Conservation (phyloP, 495 filamentous ascomycete genomes). For the Symbiotaphrina buchneri region DNA sequence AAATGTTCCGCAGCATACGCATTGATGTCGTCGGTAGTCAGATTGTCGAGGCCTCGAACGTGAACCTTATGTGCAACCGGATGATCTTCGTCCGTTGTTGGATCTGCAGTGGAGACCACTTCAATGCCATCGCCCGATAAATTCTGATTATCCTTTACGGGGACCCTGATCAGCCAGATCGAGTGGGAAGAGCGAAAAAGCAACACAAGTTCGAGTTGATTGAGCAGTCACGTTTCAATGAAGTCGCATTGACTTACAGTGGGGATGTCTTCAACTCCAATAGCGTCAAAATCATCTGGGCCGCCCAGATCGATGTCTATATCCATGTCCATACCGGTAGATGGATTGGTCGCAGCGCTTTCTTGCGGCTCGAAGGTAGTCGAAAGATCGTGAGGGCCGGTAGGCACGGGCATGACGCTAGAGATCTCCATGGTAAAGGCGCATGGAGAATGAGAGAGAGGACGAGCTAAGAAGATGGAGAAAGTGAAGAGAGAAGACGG, state of each 20-base stretch:
- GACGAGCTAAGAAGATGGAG: too few relatives aligned
- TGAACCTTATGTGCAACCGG: constrained; percentile 42
- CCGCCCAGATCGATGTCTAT: constrained; percentile 48
- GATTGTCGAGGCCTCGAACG: constrained; percentile 57
- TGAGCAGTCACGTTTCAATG: too few relatives aligned
- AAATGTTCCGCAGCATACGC: constrained; percentile 45
- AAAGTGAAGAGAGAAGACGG: too few relatives aligned
- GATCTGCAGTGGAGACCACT: not conserved
- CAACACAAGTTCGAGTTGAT: not conserved
- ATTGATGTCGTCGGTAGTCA: constrained; percentile 57
- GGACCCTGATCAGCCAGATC: constrained; percentile 10
- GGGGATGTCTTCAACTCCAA: constrained; percentile 21
- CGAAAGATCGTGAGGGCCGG: not conserved
- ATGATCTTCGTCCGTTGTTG: constrained; percentile 1
- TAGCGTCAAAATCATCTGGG: constrained; percentile 19
- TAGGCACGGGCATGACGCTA: not conserved
- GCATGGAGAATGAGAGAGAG: too few relatives aligned
- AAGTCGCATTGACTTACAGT: constrained; percentile 8
- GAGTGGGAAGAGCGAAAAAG: not conserved
- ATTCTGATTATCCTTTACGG: constrained; percentile 5
- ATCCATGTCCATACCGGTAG: constrained; percentile 48
- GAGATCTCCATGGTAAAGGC: not conserved
- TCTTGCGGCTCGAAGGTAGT: not conserved
- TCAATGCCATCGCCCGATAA: not conserved
- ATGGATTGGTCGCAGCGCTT: not conserved